phyloP scores from a whole-genome alignment of 1,139 yeast species.

The Geotrichum candidum region DNA sequence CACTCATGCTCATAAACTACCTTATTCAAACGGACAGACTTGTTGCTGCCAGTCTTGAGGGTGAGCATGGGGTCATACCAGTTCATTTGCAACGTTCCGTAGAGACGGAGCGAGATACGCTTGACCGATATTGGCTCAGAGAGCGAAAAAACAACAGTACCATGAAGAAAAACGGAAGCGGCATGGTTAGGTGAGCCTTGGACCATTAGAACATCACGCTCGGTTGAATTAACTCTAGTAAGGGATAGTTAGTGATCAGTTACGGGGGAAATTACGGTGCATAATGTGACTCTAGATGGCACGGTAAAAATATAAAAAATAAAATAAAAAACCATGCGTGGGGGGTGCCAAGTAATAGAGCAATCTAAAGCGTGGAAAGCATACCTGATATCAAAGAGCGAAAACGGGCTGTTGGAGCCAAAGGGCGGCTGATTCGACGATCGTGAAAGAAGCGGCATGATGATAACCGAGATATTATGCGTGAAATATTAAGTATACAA shows the following conservation, averaged over 20 bases:
- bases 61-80: conserved; percentile 28
- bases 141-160: conserved; percentile 71
- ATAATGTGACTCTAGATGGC: no score
- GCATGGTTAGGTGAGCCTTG: conserved; percentile 79
- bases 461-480: background rate
- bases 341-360: background rate
- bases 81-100: conserved; percentile 57
- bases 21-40: conserved; percentile 56
- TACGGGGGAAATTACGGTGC: background rate
- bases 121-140: conserved; percentile 70
- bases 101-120: conserved; percentile 55
- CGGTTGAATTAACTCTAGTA: conserved; percentile 47
- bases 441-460: background rate
- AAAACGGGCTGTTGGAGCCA: background rate
- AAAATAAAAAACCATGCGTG: background rate
- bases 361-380: background rate
- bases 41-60: conserved; percentile 42
- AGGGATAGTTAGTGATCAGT: background rate
- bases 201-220: conserved; percentile 72
- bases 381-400: conserved; percentile 15
- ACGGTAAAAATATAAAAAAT: background rate
- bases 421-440: background rate
- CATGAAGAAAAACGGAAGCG: conserved; percentile 68
- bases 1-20: conserved; percentile 71
- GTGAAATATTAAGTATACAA: background rate